These are phyloP conservation scores for Microthlaspi erraticum DNA, from an alignment of 345 rosid genomes.

Conservation along the genomic window DNA sequence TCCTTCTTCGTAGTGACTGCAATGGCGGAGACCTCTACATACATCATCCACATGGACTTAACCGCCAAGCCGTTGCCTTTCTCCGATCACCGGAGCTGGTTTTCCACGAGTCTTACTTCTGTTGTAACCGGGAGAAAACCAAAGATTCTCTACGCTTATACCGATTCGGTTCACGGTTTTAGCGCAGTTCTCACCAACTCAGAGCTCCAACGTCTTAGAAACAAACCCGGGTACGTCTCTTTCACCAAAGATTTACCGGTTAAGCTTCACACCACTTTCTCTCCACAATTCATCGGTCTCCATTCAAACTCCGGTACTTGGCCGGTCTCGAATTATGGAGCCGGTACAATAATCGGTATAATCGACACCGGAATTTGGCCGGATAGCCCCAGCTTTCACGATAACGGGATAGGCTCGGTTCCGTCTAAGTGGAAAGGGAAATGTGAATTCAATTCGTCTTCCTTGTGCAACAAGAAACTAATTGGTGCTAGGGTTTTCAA, in stretches of 20 bases:
- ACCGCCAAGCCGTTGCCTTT: conserved; percentile 42
- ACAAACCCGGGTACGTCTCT: conserved; percentile 47
- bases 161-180: conserved; percentile 49
- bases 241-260: conserved; percentile 39
- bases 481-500: conserved; percentile 51
- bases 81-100: conserved; percentile 43
- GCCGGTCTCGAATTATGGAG: conserved; percentile 44
- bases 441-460: conserved; percentile 51
- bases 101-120: conserved; percentile 40
- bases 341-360: conserved; percentile 44
- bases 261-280: conserved; percentile 43
- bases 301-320: conserved; percentile 37
- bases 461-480: conserved; percentile 55
- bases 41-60: conserved; percentile 44
- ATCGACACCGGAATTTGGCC: conserved; percentile 59
- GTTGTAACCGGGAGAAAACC: conserved; percentile 30
- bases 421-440: conserved; percentile 53
- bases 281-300: conserved; percentile 43
- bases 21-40: conserved; percentile 24
- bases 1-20: not conserved
- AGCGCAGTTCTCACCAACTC: conserved; percentile 46
- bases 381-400: conserved; percentile 44
- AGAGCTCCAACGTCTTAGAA: conserved; percentile 49
- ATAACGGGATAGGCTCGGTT: conserved; percentile 36
- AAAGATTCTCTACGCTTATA: conserved; percentile 45